Evolutionary conservation across 352 stramenopile species (phyloP), one percentile per base, ranked within the genome.

Genomic region (Poterioochromonas sp.): DNA sequence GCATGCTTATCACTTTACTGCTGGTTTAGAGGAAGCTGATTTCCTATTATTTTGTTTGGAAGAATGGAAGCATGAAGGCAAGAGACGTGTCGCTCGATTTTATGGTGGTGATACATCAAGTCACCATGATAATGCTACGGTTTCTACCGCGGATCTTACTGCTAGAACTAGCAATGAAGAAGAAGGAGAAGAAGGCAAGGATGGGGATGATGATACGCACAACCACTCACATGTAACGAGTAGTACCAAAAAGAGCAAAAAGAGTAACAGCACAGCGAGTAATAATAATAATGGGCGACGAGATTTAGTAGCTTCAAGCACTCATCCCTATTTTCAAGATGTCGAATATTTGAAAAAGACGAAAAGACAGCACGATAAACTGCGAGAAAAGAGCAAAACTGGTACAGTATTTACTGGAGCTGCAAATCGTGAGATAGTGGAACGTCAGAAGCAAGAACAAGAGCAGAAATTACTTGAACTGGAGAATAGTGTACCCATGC

Each of bases 1-100:
- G 29, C 0, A 44, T 18, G 51, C 35, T 8, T 78, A 78, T 69
- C 2, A 44, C 47, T 65, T 78, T 18, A 68, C 71, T 20, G 12
- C 41, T 32, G 71, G 71, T 43, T 22, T 40, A 29, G 47, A 78
- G 8, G 71, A 78, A 44, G 71, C 71, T 29, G 71, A 78, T 37
- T 78, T 41, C 53, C 47, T 78, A 15, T 39, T 78, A 49, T 78
- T 68, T 29, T 69, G 41, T 29, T 53, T 78, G 34, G 32, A 68
- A 20, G 3, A 78, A 53, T 78, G 71, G 71, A 76, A 76, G 39
- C 8, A 58, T 35, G 20, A 37, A n/a, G 62, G 62, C 18, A 70
- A 43, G 37, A 70, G n/a, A 70, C 62, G 62, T 20, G n/a, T n/a
- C n/a, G n/a, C n/a, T n/a, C n/a, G n/a, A n/a, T n/a, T n/a, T n/a